Evolutionary conservation across 78 protist genomes (phyloP).

Genomic region (Tieghemostelium lacteum): DNA sequence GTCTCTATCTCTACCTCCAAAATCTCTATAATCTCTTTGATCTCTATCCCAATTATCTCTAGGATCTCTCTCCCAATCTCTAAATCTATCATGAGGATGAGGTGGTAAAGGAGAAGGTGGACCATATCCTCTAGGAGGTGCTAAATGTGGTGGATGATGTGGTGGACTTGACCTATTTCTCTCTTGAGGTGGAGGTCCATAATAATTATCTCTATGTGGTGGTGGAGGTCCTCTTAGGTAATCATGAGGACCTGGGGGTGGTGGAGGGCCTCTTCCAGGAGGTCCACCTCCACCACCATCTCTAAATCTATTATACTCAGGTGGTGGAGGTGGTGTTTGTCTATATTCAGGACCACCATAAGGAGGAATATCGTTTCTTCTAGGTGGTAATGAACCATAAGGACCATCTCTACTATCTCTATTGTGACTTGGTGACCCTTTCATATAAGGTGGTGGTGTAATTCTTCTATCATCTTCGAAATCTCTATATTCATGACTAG

Average conservation of each 20-base stretch:
- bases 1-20: background rate
- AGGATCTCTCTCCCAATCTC: background rate
- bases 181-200: too few species aligned
- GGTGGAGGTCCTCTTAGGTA: background rate
- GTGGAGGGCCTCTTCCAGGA: background rate
- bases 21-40: background rate
- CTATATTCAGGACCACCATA: background rate
- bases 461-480: background rate
- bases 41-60: conserved; percentile 21
- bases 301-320: background rate
- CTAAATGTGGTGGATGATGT: background rate
- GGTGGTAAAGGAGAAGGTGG: too few species aligned
- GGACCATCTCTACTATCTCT: too few species aligned
- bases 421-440: too few species aligned
- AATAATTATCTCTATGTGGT: background rate
- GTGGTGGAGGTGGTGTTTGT: background rate
- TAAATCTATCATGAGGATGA: background rate
- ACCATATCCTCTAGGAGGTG: background rate
- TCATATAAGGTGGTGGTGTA: background rate
- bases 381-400: too few species aligned
- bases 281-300: conserved; percentile 5
- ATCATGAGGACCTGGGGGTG: background rate
- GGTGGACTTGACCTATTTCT: too few species aligned
- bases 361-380: background rate
- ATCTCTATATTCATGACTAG: background rate